Evolutionary conservation across 2,329 filamentous ascomycete species (phyloP).

Genomic region (Epicoccum nigrum): DNA sequence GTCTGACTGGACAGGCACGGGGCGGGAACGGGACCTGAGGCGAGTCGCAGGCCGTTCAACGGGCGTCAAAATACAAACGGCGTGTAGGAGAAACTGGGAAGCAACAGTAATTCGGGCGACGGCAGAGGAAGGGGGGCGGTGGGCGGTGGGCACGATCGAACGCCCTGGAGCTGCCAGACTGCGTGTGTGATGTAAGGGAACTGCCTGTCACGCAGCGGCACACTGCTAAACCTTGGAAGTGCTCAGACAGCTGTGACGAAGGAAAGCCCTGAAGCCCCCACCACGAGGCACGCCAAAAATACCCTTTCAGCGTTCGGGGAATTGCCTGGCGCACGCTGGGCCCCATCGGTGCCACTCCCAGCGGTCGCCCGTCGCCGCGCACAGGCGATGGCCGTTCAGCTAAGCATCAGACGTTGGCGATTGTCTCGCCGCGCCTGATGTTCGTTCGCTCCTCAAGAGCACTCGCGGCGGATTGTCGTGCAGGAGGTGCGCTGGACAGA

Average conservation of each 20-base stretch:
- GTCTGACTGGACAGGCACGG: slow-evolving; percentile 18
- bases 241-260: slow-evolving; percentile 24
- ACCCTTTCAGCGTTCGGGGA: slow-evolving; percentile 25
- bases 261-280: slow-evolving; percentile 18
- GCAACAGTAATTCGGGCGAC: slow-evolving; percentile 12
- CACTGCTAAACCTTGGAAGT: slow-evolving; percentile 18
- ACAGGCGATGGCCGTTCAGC: slow-evolving; percentile 9
- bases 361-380: slow-evolving; percentile 1
- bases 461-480: slow-evolving; percentile 3
- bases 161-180: slow-evolving; percentile 14
- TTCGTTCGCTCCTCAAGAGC: neutral
- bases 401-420: slow-evolving; percentile 1
- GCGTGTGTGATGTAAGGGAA: slow-evolving; percentile 22
- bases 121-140: slow-evolving; percentile 18
- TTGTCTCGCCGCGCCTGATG: neutral
- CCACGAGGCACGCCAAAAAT: slow-evolving; percentile 30
- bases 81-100: slow-evolving; percentile 11
- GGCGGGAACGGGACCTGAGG: slow-evolving; percentile 10
- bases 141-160: slow-evolving; percentile 7
- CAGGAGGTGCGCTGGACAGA: slow-evolving; percentile 4
- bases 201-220: slow-evolving; percentile 14
- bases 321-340: slow-evolving; percentile 18
- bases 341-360: slow-evolving; percentile 15
- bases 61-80: slow-evolving; percentile 10
- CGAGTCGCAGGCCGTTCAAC: slow-evolving; percentile 7